Percentiles rank a stretch among this genome's conserved stretches.
Evolutionary conservation across 495 filamentous ascomycete species (phyloP).

Genomic region (Patellaria atrata): DNA sequence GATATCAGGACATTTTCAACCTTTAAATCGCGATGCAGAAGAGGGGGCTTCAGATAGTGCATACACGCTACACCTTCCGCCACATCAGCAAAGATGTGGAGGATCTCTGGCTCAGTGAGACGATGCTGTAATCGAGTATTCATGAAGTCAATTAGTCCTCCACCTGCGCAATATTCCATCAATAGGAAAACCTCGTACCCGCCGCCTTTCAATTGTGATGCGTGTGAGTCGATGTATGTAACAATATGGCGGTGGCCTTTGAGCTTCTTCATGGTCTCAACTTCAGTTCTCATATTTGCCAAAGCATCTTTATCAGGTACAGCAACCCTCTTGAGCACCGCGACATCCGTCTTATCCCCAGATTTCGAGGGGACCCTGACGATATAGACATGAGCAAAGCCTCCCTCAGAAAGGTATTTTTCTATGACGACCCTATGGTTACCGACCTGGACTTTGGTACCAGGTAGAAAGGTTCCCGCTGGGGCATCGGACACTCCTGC

Average conservation of each 20-base stretch:
- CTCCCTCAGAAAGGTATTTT: slow-evolving; percentile 95
- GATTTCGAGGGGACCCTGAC: slow-evolving; percentile 70
- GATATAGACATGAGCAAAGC: slow-evolving; percentile 96
- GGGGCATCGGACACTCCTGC: slow-evolving; percentile 45
- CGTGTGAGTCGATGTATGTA: slow-evolving; percentile 95
- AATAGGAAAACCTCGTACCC: slow-evolving; percentile 97
- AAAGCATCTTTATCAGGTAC: slow-evolving; percentile 90
- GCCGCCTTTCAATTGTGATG: slow-evolving; percentile 77
- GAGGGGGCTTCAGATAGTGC: slow-evolving; percentile 92
- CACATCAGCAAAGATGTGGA: slow-evolving; percentile 92
- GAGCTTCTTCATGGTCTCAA: slow-evolving; percentile 98
- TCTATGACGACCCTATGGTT: slow-evolving; percentile 89
- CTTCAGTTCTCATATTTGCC: slow-evolving; percentile 92
- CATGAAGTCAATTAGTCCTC: slow-evolving; percentile 98
- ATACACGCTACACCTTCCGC: slow-evolving; percentile 95
- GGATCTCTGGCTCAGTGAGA: slow-evolving; percentile 90
- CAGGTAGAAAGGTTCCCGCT: slow-evolving; percentile 77
- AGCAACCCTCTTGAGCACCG: slow-evolving; percentile 91
- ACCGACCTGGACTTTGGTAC: slow-evolving; percentile 92
- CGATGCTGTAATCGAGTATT: slow-evolving; percentile 94
- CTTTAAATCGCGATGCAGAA: slow-evolving; percentile 90
- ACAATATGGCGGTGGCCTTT: slow-evolving; percentile 94
- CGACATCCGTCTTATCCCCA: slow-evolving; percentile 59
- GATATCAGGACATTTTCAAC: slow-evolving; percentile 97
- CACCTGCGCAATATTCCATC: slow-evolving; percentile 80